A percentile compares a stretch with the other conserved stretches of the same genome.
These are phyloP conservation scores for Fusarium tricinctum DNA, from an alignment of 2,329 filamentous ascomycete genomes.

Conservation along the genomic window DNA sequence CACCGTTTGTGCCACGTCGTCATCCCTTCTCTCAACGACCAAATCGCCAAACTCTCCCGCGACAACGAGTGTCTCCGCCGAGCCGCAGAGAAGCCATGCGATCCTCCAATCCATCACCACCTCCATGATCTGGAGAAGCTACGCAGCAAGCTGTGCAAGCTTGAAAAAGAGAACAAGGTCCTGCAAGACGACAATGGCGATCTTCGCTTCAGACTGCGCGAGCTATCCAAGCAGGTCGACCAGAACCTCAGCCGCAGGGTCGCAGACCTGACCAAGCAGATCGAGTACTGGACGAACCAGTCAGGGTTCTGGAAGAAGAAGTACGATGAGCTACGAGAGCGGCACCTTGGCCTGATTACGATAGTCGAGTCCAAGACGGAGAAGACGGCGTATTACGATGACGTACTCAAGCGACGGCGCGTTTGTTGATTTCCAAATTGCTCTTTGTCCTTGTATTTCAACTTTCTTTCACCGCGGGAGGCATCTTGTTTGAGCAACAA, in stretches of 20 bases:
- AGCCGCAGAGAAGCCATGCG: slow-evolving; percentile 54
- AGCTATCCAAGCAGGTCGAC: slow-evolving; percentile 54
- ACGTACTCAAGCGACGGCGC: slow-evolving; percentile 52
- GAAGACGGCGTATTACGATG: slow-evolving; percentile 55
- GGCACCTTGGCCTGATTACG: slow-evolving; percentile 50
- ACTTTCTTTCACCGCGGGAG: slow-evolving; percentile 1
- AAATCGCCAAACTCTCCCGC: slow-evolving; percentile 54
- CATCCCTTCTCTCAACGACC: slow-evolving; percentile 56
- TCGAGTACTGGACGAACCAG: slow-evolving; percentile 55
- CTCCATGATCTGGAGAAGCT: slow-evolving; percentile 53
- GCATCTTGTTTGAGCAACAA: slow-evolving; percentile 10
- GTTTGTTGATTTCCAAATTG: slow-evolving; percentile 43
- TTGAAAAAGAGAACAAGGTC: slow-evolving; percentile 57
- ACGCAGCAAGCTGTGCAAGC: slow-evolving; percentile 52
- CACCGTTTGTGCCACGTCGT: slow-evolving; percentile 53
- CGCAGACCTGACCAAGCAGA: slow-evolving; percentile 52
- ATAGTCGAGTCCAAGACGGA: slow-evolving; percentile 51
- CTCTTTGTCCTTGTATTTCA: not conserved
- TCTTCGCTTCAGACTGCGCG: slow-evolving; percentile 53
- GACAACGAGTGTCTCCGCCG: slow-evolving; percentile 59
- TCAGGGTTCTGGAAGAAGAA: slow-evolving; percentile 52
- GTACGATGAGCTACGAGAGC: slow-evolving; percentile 48
- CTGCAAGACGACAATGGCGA: slow-evolving; percentile 55
- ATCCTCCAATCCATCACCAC: slow-evolving; percentile 37
- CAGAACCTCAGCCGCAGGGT: slow-evolving; percentile 52